Conservation (phyloP, 2,329 filamentous ascomycete genomes). For the Epichloe coenophiala region DNA sequence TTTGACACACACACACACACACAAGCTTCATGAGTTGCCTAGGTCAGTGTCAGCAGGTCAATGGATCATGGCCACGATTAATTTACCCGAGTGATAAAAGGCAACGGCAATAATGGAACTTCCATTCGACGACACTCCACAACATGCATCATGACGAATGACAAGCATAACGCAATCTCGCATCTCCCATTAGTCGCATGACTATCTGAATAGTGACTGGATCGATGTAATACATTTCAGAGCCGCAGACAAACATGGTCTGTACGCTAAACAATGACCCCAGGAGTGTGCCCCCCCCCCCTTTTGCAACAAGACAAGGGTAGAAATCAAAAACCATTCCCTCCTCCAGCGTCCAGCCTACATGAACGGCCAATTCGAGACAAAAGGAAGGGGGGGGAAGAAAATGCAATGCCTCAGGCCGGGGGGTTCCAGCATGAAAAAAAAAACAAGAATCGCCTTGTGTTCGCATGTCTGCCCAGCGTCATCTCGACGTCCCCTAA, state of each 20-base stretch:
- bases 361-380: neutral
- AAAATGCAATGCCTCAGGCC: neutral
- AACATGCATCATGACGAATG: neutral
- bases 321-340: neutral
- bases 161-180: neutral
- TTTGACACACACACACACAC: no score
- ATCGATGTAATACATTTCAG: neutral
- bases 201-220: neutral
- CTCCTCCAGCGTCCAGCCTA: neutral
- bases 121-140: no score
- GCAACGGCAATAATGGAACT: no score
- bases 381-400: neutral
- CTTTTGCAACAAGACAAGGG: neutral
- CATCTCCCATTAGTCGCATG: neutral
- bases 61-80: no score
- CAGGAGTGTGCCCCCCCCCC: neutral
- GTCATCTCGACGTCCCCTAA: neutral
- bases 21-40: no score
- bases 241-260: neutral
- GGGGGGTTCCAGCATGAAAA: neutral
- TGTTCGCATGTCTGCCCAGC: neutral
- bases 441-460: neutral
- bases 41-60: no score
- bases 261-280: constrained; percentile 1
- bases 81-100: no score